Evolutionary conservation across 768 basidiomycete genomes (phyloP).

Genomic region (Kwoniella shandongensis): DNA sequence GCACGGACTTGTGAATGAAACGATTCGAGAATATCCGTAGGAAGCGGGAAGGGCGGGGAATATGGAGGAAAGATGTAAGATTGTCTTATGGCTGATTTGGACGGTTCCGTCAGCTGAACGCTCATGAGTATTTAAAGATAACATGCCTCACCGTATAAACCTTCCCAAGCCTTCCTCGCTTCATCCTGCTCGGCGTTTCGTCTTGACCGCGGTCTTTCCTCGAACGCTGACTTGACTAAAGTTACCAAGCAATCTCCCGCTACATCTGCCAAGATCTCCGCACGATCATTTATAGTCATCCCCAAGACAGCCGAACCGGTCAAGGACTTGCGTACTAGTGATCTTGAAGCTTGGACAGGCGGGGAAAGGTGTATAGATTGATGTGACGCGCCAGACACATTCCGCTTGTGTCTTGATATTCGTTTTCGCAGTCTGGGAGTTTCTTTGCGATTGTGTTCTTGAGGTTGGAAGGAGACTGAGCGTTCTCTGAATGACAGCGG

Average conservation of each 20-base stretch:
- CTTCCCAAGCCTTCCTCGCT: conserved; percentile 22
- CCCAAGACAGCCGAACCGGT: conserved; percentile 10
- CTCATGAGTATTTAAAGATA: neutral
- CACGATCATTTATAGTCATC: conserved; percentile 28
- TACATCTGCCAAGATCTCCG: conserved; percentile 28
- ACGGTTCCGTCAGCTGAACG: neutral
- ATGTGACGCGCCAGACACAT: conserved; percentile 12
- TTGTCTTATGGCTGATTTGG: conserved; percentile 20
- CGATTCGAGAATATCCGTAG: conserved; percentile 15
- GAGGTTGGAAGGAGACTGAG: conserved; percentile 20
- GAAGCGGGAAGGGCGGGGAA: conserved; percentile 25
- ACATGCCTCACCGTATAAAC: conserved; percentile 17
- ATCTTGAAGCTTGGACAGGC: neutral
- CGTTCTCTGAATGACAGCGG: neutral
- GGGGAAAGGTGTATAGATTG: conserved; percentile 9
- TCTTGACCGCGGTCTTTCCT: conserved; percentile 1
- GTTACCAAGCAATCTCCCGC: conserved; percentile 38
- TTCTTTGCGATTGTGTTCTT: neutral
- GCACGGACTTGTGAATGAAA: conserved; percentile 18
- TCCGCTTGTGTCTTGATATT: conserved; percentile 5
- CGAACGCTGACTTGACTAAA: conserved; percentile 17
- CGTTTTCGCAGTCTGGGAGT: neutral
- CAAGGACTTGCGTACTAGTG: conserved; percentile 7
- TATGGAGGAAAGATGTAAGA: conserved; percentile 32
- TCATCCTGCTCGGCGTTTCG: conserved; percentile 14